Base-by-base conservation (phyloP, 306 rosid genomes). In the Acacia melanoxylon region DNA sequence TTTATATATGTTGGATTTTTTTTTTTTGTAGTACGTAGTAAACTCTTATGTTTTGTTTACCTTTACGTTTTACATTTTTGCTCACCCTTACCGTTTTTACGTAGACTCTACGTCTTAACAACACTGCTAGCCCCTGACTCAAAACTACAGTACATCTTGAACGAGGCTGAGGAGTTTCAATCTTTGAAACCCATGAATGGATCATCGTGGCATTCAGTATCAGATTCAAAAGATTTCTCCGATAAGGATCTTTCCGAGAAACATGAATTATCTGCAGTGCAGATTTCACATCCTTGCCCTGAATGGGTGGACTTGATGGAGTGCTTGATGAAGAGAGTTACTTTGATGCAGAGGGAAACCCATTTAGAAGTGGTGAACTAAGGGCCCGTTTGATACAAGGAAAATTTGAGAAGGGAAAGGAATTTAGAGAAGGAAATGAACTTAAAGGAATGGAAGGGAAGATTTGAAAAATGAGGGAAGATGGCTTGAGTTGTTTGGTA, bases 251-350 rank as follows among this genome's bases (percentile, higher is more conserved):
- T 69, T n/a, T 11, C 54, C n/a, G 19, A 22, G 20, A 79, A 79
- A 31, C 85, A 29, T 24, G 83, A 85, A 37, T 65, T 74, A 65
- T 20, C 73, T 29, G 45, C 72, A 29, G 83, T 86, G 75, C 91
- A 82, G 33, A 77, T 91, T 82, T 87, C 91, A 48, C 95, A 92
- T 72, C 97, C 97, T 7, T 94, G 92, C 97, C 92, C 89, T 6
- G 97, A 92, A 76, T 94, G 98, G 97, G 85, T 89, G 71, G 83
- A 77, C 27, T 76, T 92, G 76, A 90, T 91, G 90, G 88, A 89
- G 75, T 81, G 82, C 69, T 83, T 92, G 86, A 70, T 86, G 82
- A 83, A 78, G 68, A 85, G 88, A 75, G 94, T 8, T 82, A 90
- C 74, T 88, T 94, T 20, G 76, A 81, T 74, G 87, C 85, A 31